A percentile compares a stretch with the other conserved stretches of the same genome.
phyloP scores from a whole-genome alignment of 2,329 filamentous ascomycete genomes.

The Diplodia scrobiculata region DNA sequence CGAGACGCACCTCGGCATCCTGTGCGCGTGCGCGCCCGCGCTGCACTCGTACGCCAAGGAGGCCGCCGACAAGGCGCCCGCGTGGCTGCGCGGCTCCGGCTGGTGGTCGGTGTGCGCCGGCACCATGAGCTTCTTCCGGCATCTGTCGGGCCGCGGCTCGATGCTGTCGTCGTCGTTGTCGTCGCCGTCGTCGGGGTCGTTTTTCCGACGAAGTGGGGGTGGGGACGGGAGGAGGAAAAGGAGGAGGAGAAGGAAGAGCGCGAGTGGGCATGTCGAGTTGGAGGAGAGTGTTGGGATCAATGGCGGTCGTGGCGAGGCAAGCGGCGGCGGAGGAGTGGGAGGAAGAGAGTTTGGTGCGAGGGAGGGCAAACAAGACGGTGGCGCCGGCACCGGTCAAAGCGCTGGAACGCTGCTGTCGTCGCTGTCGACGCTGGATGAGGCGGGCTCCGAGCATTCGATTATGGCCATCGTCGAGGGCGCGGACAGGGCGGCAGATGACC shows the following conservation, averaged over 20 bases:
- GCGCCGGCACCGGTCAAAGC: not conserved
- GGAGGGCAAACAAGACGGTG: too few relatives aligned
- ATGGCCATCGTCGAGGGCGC: not conserved
- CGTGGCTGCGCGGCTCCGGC: not conserved
- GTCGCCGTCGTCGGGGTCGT: not conserved
- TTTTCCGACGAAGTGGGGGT: not conserved
- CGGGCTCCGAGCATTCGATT: not conserved
- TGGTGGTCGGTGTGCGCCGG: not conserved
- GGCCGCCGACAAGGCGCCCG: not conserved
- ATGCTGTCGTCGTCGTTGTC: not conserved
- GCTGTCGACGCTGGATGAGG: not conserved
- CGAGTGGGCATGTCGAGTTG: not conserved
- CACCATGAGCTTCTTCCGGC: not conserved
- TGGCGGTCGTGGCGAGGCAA: not conserved
- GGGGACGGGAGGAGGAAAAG: not conserved
- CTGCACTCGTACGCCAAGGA: constrained; percentile 46
- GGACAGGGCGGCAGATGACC: not conserved
- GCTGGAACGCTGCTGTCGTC: not conserved
- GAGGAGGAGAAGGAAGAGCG: not conserved
- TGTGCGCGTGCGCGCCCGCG: constrained; percentile 50
- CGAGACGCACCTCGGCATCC: constrained; percentile 48
- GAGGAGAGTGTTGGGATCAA: not conserved
- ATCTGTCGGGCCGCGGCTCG: not conserved
- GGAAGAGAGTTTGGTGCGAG: too few relatives aligned
- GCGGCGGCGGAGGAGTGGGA: not conserved